Percentiles rank a stretch among this genome's conserved stretches.
Evolutionary conservation across 2,329 filamentous ascomycete species (phyloP).

Genomic region (Hymenoscyphus albidus): DNA sequence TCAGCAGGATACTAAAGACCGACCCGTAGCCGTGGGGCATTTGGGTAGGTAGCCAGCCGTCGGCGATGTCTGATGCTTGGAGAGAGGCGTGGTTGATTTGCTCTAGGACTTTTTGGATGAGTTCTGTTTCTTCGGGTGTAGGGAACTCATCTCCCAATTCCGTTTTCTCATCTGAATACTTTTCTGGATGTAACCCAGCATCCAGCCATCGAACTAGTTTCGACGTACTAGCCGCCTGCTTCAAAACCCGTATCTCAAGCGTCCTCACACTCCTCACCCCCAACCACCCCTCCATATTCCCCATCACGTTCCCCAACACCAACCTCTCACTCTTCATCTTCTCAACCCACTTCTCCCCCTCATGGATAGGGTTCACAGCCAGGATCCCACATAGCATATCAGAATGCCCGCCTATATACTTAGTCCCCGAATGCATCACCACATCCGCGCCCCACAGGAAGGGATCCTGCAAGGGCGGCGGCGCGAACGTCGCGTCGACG

Average conservation of each 20-base stretch:
- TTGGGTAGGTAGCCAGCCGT: conserved; percentile 73
- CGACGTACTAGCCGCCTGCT: conserved; percentile 70
- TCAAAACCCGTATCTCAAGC: conserved; percentile 73
- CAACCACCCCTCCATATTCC: conserved; percentile 87
- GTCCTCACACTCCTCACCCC: conserved; percentile 83
- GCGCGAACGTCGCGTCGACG: conserved; percentile 90
- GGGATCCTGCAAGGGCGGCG: conserved; percentile 83
- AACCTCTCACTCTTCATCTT: conserved; percentile 65
- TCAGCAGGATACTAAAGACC: conserved; percentile 74
- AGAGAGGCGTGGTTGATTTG: conserved; percentile 74
- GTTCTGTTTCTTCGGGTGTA: conserved; percentile 37
- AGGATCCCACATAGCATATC: conserved; percentile 90
- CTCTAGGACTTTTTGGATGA: conserved; percentile 52
- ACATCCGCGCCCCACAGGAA: conserved; percentile 78
- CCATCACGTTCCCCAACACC: conserved; percentile 80
- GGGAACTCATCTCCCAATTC: conserved; percentile 3
- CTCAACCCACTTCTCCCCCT: conserved; percentile 53
- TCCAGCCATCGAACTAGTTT: conserved; percentile 69
- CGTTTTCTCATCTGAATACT: background rate
- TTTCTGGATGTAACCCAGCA: conserved; percentile 30
- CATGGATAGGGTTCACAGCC: conserved; percentile 52
- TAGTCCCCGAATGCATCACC: conserved; percentile 90
- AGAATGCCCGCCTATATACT: conserved; percentile 94
- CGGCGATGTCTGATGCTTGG: conserved; percentile 59
- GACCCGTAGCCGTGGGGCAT: conserved; percentile 91